Evolutionary conservation across 169 alveolate species (phyloP), one percentile per base, ranked within the genome.

Genomic region (Plasmodium inui): DNA sequence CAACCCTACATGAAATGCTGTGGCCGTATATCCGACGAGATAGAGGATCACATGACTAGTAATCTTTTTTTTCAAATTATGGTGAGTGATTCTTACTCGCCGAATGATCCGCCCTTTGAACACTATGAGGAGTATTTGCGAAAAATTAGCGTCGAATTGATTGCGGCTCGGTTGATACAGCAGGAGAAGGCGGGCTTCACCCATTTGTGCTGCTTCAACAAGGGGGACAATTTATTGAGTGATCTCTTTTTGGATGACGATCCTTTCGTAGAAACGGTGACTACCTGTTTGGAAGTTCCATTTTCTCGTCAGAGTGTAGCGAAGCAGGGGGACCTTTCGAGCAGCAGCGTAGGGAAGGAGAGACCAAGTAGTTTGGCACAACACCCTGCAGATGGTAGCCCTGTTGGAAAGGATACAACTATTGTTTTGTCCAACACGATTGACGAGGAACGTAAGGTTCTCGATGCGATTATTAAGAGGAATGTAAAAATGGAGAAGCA

Each of bases 1-100:
- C 88, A 86, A 55, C 28, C 82, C 61, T 86, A 86, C 37, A 86
- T 86, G 86, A 86, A 86, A 74, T 86, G 76, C 67, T 19, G 79
- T 2, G 26, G 67, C 9, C 39, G 55, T n/a, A 6, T 86, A n/a
- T 34, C 39, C 44, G 86, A 86, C 26, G 26, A 32, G 39, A 34
- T 86, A 30, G 80, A 86, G 32, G 86, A 86, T 12, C 26, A 86
- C 44, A 73, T 86, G 57, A 70, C 70, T 55, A 78, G 74, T 74
- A 76, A 76, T 19, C 26, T 76, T n/a, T 71, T 41, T 19, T 83
- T 83, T 83, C 76, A 70, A 71, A 41, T 37, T 22, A 39, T 34
- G 73, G 34, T 83, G 30, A 83, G 73, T 50, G 83, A 83, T 10
- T 26, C 17, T 83, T 19, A 70, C 46, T n/a, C 37, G 34, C 84